Conservation (phyloP, 805 yeast species). For the Clavispora santaluciae region DNA sequence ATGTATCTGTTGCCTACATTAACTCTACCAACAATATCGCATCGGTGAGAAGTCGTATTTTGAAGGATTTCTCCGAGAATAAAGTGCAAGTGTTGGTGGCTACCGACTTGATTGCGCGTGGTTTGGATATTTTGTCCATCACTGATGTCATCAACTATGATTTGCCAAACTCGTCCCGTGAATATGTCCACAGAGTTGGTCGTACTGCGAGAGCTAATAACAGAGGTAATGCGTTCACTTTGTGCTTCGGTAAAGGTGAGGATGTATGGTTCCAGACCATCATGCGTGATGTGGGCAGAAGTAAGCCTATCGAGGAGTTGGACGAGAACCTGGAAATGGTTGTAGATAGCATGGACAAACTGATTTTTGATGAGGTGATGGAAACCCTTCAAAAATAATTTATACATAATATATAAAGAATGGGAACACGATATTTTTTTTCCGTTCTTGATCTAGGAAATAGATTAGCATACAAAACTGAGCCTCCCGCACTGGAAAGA, state of each 20-base stretch:
- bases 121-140: constrained; percentile 73
- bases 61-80: constrained; percentile 56
- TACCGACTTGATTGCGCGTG: constrained; percentile 95
- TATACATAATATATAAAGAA: background rate
- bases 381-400: constrained; percentile 17
- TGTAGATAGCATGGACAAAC: constrained; percentile 17
- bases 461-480: too few species aligned
- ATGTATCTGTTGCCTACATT: constrained; percentile 36
- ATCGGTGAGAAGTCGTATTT: constrained; percentile 46
- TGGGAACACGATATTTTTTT: background rate
- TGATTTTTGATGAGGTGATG: constrained; percentile 23
- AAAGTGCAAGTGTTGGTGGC: constrained; percentile 56
- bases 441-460: too few species aligned
- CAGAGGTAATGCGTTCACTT: constrained; percentile 66
- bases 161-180: constrained; percentile 80
- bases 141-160: constrained; percentile 85
- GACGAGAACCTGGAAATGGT: constrained; percentile 17
- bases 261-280: constrained; percentile 53
- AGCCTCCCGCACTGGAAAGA: too few species aligned
- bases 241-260: constrained; percentile 78
- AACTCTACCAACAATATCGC: constrained; percentile 54
- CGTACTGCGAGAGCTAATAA: constrained; percentile 94
- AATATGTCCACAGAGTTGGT: constrained; percentile 94
- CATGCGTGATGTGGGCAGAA: constrained; percentile 46
- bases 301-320: constrained; percentile 12